Conservation (phyloP, 2,329 filamentous ascomycete species). For the Arthrobotrys conoides region DNA sequence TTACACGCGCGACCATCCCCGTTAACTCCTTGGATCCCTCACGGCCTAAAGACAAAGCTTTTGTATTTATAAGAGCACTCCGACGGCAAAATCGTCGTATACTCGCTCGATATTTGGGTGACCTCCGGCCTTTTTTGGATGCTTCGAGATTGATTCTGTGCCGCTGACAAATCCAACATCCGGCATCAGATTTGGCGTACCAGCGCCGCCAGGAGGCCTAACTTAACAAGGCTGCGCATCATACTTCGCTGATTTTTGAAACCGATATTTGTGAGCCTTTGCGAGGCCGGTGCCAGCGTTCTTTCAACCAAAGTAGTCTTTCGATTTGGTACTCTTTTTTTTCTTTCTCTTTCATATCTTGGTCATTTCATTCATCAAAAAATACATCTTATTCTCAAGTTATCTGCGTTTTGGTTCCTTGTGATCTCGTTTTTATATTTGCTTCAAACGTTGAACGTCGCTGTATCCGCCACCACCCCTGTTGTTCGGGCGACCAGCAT, state of each 20-base stretch:
- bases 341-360: neutral
- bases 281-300: neutral
- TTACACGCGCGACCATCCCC: slow-evolving; percentile 37
- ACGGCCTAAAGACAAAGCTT: neutral
- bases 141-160: slow-evolving; percentile 47
- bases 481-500: neutral
- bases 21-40: slow-evolving; percentile 1
- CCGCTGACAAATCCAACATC: slow-evolving; percentile 46
- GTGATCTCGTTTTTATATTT: neutral
- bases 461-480: slow-evolving; percentile 5
- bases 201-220: neutral
- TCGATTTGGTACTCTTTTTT: neutral
- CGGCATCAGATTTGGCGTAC: slow-evolving; percentile 8
- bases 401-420: neutral
- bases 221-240: slow-evolving; percentile 8
- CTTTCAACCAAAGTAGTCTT: neutral
- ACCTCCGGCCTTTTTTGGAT: slow-evolving; percentile 29
- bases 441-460: neutral
- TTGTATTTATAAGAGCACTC: slow-evolving; percentile 18
- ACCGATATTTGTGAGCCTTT: slow-evolving; percentile 21
- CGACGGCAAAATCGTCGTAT: neutral
- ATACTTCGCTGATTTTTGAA: neutral
- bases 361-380: neutral
- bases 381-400: neutral
- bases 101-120: slow-evolving; percentile 3